These are phyloP conservation scores for Periglandula ipomoeae DNA, from an alignment of 2,329 filamentous ascomycete species.

Conservation along the genomic window DNA sequence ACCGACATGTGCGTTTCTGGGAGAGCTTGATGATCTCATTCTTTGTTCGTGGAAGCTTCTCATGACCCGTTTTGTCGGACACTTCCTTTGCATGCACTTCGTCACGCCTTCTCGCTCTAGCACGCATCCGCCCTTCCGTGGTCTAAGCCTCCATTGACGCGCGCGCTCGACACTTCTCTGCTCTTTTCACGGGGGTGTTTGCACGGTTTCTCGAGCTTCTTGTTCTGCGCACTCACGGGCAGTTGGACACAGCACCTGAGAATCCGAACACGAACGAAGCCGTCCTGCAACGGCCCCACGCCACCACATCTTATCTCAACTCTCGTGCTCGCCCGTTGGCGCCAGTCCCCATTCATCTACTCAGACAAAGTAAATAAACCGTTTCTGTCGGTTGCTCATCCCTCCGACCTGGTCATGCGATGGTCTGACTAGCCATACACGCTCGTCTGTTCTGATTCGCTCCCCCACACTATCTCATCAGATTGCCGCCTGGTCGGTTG, in stretches of 20 bases:
- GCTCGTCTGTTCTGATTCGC: conserved; percentile 4
- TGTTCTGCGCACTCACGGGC: not conserved
- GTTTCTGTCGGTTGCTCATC: conserved; percentile 8
- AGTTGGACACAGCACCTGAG: not conserved
- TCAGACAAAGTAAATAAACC: conserved; percentile 1
- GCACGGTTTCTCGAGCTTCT: not conserved
- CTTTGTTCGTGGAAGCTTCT: not conserved
- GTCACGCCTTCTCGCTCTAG: not conserved
- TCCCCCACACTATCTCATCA: conserved; percentile 5
- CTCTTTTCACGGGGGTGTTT: too few relatives aligned
- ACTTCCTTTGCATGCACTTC: not conserved
- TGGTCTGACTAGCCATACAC: conserved; percentile 15
- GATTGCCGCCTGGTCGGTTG: conserved; percentile 3
- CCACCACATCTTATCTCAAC: conserved; percentile 1
- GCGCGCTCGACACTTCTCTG: not conserved
- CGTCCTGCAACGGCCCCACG: conserved; percentile 1
- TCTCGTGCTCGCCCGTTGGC: not conserved
- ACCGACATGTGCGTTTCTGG: too few relatives aligned
- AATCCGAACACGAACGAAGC: conserved; percentile 12
- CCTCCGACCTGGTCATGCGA: conserved; percentile 9
- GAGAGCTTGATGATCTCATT: not conserved
- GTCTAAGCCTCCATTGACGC: not conserved
- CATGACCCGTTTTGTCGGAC: not conserved
- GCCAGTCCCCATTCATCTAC: not conserved
- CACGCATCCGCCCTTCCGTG: not conserved